Base-by-base conservation (phyloP, 2,329 filamentous ascomycete genomes). In the Calonectria pauciramosa region DNA sequence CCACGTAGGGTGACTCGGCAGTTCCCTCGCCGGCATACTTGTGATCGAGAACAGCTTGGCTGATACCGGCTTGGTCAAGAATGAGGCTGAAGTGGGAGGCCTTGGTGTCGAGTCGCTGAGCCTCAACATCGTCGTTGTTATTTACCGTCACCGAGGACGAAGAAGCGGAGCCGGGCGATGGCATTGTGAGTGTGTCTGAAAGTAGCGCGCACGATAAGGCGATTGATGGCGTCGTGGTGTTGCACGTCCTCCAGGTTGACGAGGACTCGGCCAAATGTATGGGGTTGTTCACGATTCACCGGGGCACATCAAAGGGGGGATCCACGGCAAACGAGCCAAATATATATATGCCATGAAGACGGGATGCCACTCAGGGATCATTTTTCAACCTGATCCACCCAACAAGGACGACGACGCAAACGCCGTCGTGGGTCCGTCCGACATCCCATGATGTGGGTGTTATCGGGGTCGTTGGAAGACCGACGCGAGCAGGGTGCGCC, bases 1-100 rank as follows among this genome's bases (percentile, higher is more conserved):
- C 93, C 38, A 92, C 84, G 76, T 90, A 95, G 1, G 94, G 94
- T 51, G 93, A 91, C 54, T 93, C 90, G 11, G 87, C 82, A 2
- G 93, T 95, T 74, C 94, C 94, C 16, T 88, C 83, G 32, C 93
- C 93, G 20, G 84, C 81, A 78, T 93, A 94, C 4, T 85, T 82
- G 82, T 90, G 86, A 66, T 89, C 85, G 59, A 92, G 83, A 11
- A 93, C 89, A 68, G 89, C 88, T 60, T 89, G 86, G 0, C 89
- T 92, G 66, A 94, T 84, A 56, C 89, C 89, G 32, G 88, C 88
- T 69, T 91, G 91, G 81, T 93, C 88, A 64, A 89, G 82, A 72
- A 94, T 86, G 70, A 92, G 84, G 65, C 86, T 84, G 83, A 88
- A 90, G 83, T 91, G 88, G 18, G 85, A 84, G 54, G 86, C 79